Percentiles rank a stretch among this genome's conserved stretches.
Conservation (phyloP, 2,329 filamentous ascomycete genomes). For the Neopestalotiopsis sp. region DNA sequence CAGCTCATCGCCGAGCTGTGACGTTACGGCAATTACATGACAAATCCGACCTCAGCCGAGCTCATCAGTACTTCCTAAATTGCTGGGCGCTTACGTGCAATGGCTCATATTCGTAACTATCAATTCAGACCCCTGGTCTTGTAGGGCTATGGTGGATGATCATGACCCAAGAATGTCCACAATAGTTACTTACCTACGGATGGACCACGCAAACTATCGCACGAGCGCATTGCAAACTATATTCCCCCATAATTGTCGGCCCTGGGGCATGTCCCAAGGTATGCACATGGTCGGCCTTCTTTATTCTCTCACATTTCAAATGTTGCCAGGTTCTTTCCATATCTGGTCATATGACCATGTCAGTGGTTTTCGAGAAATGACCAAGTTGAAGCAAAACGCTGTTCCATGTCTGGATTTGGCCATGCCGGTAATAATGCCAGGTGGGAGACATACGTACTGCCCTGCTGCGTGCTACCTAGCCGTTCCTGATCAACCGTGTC, state of each 20-base stretch:
- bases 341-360: neutral
- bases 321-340: neutral
- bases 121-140: neutral
- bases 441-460: neutral
- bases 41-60: neutral
- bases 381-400: neutral
- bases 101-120: neutral
- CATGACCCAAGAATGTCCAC: neutral
- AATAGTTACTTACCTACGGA: neutral
- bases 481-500: slow-evolving; percentile 3
- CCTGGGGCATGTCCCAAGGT: neutral
- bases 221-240: neutral
- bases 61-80: neutral
- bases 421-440: neutral
- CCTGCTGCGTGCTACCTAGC: neutral
- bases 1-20: neutral
- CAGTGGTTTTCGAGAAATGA: neutral
- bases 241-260: neutral
- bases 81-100: neutral
- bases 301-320: neutral
- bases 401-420: neutral
- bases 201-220: neutral
- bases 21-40: neutral
- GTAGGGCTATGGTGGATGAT: neutral
- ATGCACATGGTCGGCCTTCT: neutral